These are phyloP conservation scores for Millerozyma acaciae DNA, from an alignment of 805 yeast species.

Conservation along the genomic window DNA sequence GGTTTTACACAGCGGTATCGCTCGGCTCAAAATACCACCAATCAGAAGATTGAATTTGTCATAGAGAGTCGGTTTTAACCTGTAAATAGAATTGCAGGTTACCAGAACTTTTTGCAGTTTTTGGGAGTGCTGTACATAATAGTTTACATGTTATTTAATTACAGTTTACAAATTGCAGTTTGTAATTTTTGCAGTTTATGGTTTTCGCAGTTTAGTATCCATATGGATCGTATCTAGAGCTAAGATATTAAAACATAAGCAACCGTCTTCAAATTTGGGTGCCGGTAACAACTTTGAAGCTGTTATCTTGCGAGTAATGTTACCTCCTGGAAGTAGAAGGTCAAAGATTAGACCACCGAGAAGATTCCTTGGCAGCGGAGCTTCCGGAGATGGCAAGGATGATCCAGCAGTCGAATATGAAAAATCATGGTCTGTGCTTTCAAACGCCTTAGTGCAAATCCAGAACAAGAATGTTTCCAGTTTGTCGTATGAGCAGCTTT, in stretches of 20 bases:
- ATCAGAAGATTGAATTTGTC: too few species aligned
- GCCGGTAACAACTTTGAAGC: not conserved
- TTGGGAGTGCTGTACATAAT: too few species aligned
- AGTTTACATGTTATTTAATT: too few species aligned
- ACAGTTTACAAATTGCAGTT: too few species aligned
- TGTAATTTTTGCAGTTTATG: too few species aligned
- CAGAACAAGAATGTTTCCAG: constrained; percentile 67
- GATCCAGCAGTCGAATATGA: constrained; percentile 51
- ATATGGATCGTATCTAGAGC: too few species aligned
- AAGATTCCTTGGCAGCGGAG: constrained; percentile 25
- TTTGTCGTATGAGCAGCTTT: constrained; percentile 77
- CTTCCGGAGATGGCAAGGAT: constrained; percentile 16
- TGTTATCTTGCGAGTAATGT: too few species aligned
- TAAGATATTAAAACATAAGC: too few species aligned
- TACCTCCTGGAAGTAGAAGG: constrained; percentile 40
- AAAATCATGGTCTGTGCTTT: constrained; percentile 60
- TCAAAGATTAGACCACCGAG: constrained; percentile 68
- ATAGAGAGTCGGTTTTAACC: too few species aligned
- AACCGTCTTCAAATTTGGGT: not conserved
- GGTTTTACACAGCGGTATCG: constrained; percentile 1
- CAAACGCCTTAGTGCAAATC: constrained; percentile 68
- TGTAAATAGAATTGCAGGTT: too few species aligned
- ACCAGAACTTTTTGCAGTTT: too few species aligned
- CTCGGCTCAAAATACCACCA: not conserved
- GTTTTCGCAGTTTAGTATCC: too few species aligned